Percentiles rank a stretch among this genome's conserved stretches.
Evolutionary conservation across 768 basidiomycete genomes (phyloP).

Genomic region (Tephrocybe sp.): DNA sequence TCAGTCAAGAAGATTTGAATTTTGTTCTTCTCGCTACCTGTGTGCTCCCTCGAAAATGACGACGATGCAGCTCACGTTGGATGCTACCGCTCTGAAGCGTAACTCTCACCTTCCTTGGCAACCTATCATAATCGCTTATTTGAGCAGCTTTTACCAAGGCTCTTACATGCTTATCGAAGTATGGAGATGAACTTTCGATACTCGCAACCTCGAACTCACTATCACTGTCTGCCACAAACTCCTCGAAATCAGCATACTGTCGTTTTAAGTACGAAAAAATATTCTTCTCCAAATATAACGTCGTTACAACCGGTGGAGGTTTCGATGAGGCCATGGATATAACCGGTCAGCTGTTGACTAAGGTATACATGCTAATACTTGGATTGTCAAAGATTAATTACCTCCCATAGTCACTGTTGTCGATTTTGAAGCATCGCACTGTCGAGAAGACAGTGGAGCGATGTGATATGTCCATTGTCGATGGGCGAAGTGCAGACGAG

Average conservation of each 20-base stretch:
- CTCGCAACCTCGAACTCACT: constrained; percentile 60
- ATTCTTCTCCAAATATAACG: constrained; percentile 69
- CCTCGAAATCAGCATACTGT: constrained; percentile 79
- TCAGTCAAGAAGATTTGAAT: no score
- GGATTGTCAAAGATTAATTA: neutral
- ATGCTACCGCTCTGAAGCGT: constrained; percentile 54
- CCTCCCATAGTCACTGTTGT: constrained; percentile 54
- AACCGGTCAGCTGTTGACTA: constrained; percentile 66
- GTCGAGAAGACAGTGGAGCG: constrained; percentile 76
- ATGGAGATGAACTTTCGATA: constrained; percentile 77
- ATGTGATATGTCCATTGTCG: constrained; percentile 70
- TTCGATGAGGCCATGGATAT: constrained; percentile 39
- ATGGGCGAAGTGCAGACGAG: constrained; percentile 36
- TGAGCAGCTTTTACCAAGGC: constrained; percentile 69
- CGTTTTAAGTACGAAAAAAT: constrained; percentile 65
- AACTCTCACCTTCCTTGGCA: constrained; percentile 15
- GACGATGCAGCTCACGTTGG: constrained; percentile 68
- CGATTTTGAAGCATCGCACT: constrained; percentile 70
- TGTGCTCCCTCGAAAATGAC: neutral
- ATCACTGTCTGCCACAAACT: constrained; percentile 72
- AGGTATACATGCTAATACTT: constrained; percentile 40
- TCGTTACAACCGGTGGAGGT: constrained; percentile 26
- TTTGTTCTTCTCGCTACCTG: neutral
- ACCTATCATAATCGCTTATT: constrained; percentile 15
- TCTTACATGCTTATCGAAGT: constrained; percentile 73